Base-by-base conservation (phyloP, 2,329 filamentous ascomycete species). In the Diaporthe caulivora region DNA sequence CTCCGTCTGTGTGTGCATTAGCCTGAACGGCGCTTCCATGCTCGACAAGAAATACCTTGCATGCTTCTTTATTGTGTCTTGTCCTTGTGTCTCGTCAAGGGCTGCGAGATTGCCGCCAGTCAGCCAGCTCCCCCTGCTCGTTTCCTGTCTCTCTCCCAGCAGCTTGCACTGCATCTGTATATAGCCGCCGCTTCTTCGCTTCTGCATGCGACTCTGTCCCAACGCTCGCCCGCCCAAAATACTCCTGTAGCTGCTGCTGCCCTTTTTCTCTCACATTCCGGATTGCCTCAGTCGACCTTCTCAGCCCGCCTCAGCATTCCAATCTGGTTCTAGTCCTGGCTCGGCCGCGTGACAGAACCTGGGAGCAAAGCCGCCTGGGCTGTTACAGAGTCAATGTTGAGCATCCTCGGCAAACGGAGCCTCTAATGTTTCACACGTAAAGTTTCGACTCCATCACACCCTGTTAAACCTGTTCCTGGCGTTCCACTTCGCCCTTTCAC, bases 351-450 rank as follows among this genome's bases (percentile, higher is more conserved):
- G 44, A 51, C 62, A 18, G 29, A 18, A 53, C 44, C 44, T 37
- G 62, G 24, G n/a, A 42, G 15, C 60, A 26, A 26, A 17, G 31
- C n/a, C 60, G 60, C 62, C 62, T 67, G 53, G 44, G 62, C 47
- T 67, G 62, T 67, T 53, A 67, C 62, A 67, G 62, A 53, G 47
- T 51, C 51, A n/a, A 67, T 67, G 62, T 67, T 53, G 62, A 67
- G 10, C 62, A 29, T 67, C 62, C 62, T 67, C 60, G 58, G 64
- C 67, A 31, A 42, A 62, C 55, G 29, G 24, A 24, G 29, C 60
- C 62, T 74, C 58, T 72, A 31, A 51, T 74, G 72, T 69, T 73
- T 71, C 70, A 72, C 70, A 53, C 44, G 62, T 24, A 67, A 67
- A 67, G 62, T 67, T 67, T 67, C 44, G 47, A 67, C 26, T 67